A percentile compares a stretch with the other conserved stretches of the same genome.
Evolutionary conservation across 2,329 filamentous ascomycete genomes (phyloP).

Genomic region (Lasiodiplodia citricola): DNA sequence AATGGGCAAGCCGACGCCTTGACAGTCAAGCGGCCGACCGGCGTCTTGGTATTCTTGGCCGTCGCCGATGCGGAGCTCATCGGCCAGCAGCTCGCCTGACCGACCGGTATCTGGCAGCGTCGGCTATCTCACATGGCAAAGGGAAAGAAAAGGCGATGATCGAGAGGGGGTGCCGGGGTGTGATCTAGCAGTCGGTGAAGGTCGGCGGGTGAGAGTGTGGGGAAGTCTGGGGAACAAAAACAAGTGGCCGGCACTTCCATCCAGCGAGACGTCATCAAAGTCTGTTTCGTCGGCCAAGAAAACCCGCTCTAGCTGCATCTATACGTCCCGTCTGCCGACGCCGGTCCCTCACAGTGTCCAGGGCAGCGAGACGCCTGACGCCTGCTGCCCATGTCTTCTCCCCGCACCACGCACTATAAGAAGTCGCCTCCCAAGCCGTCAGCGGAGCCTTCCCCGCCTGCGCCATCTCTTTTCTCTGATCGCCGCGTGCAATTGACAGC

Average conservation of each 20-base stretch:
- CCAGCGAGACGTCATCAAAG: neutral
- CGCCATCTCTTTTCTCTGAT: neutral
- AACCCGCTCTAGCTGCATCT: neutral
- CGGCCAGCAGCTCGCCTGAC: no score
- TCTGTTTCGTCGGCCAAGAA: neutral
- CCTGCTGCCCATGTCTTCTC: neutral
- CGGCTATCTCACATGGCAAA: neutral
- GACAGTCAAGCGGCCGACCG: constrained; percentile 8
- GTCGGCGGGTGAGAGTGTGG: neutral
- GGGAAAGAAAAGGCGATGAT: neutral
- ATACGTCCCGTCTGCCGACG: no score
- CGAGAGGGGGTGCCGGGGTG: neutral
- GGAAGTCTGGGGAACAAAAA: constrained; percentile 5
- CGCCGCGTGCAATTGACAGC: neutral
- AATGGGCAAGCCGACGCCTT: neutral
- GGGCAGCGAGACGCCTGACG: neutral
- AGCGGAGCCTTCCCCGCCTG: neutral
- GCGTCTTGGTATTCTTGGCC: constrained; percentile 19
- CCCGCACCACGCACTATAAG: constrained; percentile 15
- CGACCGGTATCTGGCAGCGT: neutral
- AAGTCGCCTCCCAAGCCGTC: neutral
- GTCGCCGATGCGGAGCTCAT: neutral
- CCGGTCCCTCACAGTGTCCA: neutral
- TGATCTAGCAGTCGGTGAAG: neutral
- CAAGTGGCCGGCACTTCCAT: neutral